Evolutionary conservation across 2,329 filamentous ascomycete species (phyloP).

Genomic region (Cladosporium sp.): DNA sequence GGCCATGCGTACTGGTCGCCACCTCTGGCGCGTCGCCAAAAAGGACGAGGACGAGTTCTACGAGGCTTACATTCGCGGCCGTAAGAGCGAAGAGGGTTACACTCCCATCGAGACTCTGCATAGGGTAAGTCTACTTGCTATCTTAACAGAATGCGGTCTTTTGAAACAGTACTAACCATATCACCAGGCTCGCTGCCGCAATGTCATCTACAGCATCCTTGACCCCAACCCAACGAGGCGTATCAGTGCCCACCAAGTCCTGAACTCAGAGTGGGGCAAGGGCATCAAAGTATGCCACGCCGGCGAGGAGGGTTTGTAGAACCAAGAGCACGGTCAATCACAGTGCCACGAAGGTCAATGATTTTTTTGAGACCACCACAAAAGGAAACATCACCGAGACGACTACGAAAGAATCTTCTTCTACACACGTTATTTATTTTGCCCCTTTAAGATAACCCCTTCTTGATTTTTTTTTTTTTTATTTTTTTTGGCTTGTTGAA

Average conservation of each 20-base stretch:
- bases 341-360: neutral
- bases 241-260: slow-evolving; percentile 91
- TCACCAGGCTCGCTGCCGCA: slow-evolving; percentile 83
- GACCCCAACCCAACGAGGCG: slow-evolving; percentile 90
- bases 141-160: neutral
- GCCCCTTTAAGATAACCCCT: too few species aligned
- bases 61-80: slow-evolving; percentile 85
- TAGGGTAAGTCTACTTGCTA: slow-evolving; percentile 61
- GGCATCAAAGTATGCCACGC: slow-evolving; percentile 97
- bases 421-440: neutral
- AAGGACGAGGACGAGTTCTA: slow-evolving; percentile 98
- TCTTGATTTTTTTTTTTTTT: neutral
- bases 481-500: too few species aligned
- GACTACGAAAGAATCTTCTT: neutral
- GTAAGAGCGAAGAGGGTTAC: slow-evolving; percentile 92
- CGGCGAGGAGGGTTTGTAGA: slow-evolving; percentile 86
- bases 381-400: neutral
- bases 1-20: slow-evolving; percentile 96
- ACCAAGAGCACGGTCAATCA: neutral
- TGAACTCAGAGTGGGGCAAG: slow-evolving; percentile 98
- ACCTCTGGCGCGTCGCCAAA: slow-evolving; percentile 95
- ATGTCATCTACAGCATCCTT: slow-evolving; percentile 97
- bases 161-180: slow-evolving; percentile 17
- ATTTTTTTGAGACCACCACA: too few species aligned
- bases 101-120: slow-evolving; percentile 93